Evolutionary conservation across 108 stramenopile genomes (phyloP), one percentile per base, ranked within the genome.

Genomic region (Epipyxis sp.): DNA sequence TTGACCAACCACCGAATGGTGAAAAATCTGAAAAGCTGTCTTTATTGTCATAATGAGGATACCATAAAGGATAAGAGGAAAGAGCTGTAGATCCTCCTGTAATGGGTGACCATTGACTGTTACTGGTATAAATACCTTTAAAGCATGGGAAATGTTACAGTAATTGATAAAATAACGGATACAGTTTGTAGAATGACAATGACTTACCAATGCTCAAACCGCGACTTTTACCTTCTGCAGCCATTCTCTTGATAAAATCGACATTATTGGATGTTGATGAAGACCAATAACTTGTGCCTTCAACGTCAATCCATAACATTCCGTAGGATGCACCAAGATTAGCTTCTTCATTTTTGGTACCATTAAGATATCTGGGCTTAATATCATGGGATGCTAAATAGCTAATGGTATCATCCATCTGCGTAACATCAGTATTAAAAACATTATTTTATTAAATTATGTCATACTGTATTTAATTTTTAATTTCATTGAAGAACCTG

Each of bases 1-100:
- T 74, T 37, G 71, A 43, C 71, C 71, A 74, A 74, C 71, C 71
- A 37, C 71, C 71, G 71, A 74, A 74, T 13, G 71, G 34, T 37
- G 50, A 3, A 3, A 6, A 74, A 42, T 74, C 71, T 10, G 46
- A 54, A 42, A 30, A 74, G 6, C 41, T 43, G 6, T 37, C 10
- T 6, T 46, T 54, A 27, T 42, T 42, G 42, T 74, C 71, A 42
- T 74, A 74, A 32, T 74, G 71, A 37, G 71, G 42, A 42, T 74
- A 74, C 71, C 71, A 74, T 37, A 74, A 6, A 10, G 71, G 71
- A 13, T 30, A 37, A 39, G 44, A 57, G 3, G 44, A 54, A 42
- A 74, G 43, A 16, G 40, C 3, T 10, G 6, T 6, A 42, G 71
- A 74, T 37, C 25, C 71, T 10, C 71, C 71, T 6, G 32, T 74